Conservation (phyloP, 2,329 filamentous ascomycete species). For the Thelonectria discophora region DNA sequence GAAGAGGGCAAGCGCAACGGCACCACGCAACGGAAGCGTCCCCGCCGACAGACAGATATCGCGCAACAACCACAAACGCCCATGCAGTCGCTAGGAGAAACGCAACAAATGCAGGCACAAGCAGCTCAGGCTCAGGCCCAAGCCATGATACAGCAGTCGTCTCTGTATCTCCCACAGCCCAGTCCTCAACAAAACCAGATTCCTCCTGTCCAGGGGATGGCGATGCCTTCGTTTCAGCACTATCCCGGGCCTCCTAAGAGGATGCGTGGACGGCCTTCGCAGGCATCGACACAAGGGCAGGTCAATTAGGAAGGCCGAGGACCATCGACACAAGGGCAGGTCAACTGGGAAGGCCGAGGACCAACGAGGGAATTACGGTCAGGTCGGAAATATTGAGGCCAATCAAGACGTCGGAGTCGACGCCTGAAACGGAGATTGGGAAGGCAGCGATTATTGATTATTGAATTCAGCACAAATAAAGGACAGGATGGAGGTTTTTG, state of each 20-base stretch:
- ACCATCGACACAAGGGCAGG: too few relatives aligned
- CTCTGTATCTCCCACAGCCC: slow-evolving; percentile 42
- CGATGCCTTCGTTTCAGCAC: slow-evolving; percentile 43
- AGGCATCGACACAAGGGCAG: slow-evolving; percentile 26
- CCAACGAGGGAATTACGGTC: too few relatives aligned
- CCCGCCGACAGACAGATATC: slow-evolving; percentile 37
- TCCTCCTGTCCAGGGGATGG: slow-evolving; percentile 39
- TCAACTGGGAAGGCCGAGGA: too few relatives aligned
- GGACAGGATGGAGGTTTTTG: background rate
- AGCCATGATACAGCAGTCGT: slow-evolving; percentile 42
- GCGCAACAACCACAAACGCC: slow-evolving; percentile 38
- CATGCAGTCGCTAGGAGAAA: slow-evolving; percentile 34
- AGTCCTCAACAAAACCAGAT: slow-evolving; percentile 39
- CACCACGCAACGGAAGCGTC: slow-evolving; percentile 8
- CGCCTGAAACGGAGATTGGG: too few relatives aligned
- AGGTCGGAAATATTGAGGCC: too few relatives aligned
- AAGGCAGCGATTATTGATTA: background rate
- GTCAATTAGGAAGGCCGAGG: slow-evolving; percentile 13
- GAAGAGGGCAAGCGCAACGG: slow-evolving; percentile 44
- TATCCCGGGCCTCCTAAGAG: slow-evolving; percentile 44
- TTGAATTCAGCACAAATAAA: slow-evolving; percentile 12
- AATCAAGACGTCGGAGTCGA: too few relatives aligned
- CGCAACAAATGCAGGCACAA: slow-evolving; percentile 26
- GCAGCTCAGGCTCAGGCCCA: slow-evolving; percentile 36
- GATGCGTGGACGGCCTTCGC: slow-evolving; percentile 41